Conservation (phyloP, 2,329 filamentous ascomycete genomes). For the Ciborinia camelliae region DNA sequence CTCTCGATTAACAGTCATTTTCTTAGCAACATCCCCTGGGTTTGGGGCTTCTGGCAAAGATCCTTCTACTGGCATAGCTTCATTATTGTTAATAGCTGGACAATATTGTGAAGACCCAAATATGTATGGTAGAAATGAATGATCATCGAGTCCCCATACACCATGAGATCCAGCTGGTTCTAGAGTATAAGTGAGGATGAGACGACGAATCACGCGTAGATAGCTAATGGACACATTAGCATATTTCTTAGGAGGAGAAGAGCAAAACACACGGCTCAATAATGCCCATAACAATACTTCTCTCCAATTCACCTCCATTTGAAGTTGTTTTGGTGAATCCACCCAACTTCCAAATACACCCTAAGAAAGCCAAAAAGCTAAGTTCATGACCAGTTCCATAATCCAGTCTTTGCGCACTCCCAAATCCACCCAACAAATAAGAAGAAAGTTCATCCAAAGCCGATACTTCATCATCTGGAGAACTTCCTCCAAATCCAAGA, state of each 20-base stretch:
- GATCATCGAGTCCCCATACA: slow-evolving; percentile 98
- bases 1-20: slow-evolving; percentile 61
- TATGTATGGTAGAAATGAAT: slow-evolving; percentile 90
- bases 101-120: slow-evolving; percentile 90
- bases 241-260: slow-evolving; percentile 3
- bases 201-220: slow-evolving; percentile 70
- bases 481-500: slow-evolving; percentile 26
- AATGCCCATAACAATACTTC: slow-evolving; percentile 75
- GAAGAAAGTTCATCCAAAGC: slow-evolving; percentile 66
- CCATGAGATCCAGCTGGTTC: slow-evolving; percentile 96
- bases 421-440: slow-evolving; percentile 84
- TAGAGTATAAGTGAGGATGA: slow-evolving; percentile 88
- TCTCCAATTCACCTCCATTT: slow-evolving; percentile 58
- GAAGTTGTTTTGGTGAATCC: slow-evolving; percentile 60
- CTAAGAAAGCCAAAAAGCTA: slow-evolving; percentile 89
- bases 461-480: slow-evolving; percentile 37
- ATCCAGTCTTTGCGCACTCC: slow-evolving; percentile 83
- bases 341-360: slow-evolving; percentile 84
- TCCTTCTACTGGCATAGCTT: slow-evolving; percentile 72
- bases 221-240: slow-evolving; percentile 52
- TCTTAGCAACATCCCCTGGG: slow-evolving; percentile 65
- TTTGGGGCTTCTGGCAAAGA: slow-evolving; percentile 70
- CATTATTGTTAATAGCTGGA: slow-evolving; percentile 63
- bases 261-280: slow-evolving; percentile 70
- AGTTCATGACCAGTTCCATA: slow-evolving; percentile 96